These are phyloP conservation scores for Exophiala xenobiotica DNA, from an alignment of 2,329 filamentous ascomycete genomes.

Conservation along the genomic window DNA sequence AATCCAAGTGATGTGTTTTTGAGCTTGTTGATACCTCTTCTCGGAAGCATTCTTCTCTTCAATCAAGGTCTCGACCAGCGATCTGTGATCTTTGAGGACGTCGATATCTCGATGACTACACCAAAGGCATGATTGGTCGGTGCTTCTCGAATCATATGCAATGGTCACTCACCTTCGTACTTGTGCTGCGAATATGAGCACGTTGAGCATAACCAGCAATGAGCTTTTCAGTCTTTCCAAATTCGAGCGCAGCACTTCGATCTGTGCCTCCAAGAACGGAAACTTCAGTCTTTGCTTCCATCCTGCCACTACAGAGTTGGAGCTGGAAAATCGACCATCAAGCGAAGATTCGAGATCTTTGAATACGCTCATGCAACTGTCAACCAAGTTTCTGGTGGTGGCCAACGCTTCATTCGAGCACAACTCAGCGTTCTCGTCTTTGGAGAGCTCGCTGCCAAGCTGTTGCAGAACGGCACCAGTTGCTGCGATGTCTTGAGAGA, in stretches of 20 bases:
- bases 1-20: background rate
- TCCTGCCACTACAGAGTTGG: slow-evolving; percentile 14
- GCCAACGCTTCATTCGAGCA: slow-evolving; percentile 26
- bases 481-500: slow-evolving; percentile 35
- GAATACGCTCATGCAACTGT: slow-evolving; percentile 30
- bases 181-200: slow-evolving; percentile 36
- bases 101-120: background rate
- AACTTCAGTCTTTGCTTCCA: slow-evolving; percentile 24
- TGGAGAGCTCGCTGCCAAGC: slow-evolving; percentile 30
- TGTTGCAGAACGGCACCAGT: slow-evolving; percentile 34
- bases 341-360: background rate
- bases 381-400: slow-evolving; percentile 23
- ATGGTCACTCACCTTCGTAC: slow-evolving; percentile 17
- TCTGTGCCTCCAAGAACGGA: slow-evolving; percentile 29
- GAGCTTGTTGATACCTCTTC: background rate
- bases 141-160: too few species aligned
- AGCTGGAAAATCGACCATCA: slow-evolving; percentile 22
- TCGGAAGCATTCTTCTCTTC: slow-evolving; percentile 1
- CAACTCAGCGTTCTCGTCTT: slow-evolving; percentile 32
- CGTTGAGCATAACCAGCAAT: slow-evolving; percentile 35
- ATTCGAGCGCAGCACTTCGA: slow-evolving; percentile 32
- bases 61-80: background rate
- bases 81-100: background rate
- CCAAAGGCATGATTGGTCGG: background rate
- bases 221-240: slow-evolving; percentile 36